These are phyloP conservation scores for Cladosporium phlei DNA, from an alignment of 2,329 filamentous ascomycete species.

Conservation along the genomic window DNA sequence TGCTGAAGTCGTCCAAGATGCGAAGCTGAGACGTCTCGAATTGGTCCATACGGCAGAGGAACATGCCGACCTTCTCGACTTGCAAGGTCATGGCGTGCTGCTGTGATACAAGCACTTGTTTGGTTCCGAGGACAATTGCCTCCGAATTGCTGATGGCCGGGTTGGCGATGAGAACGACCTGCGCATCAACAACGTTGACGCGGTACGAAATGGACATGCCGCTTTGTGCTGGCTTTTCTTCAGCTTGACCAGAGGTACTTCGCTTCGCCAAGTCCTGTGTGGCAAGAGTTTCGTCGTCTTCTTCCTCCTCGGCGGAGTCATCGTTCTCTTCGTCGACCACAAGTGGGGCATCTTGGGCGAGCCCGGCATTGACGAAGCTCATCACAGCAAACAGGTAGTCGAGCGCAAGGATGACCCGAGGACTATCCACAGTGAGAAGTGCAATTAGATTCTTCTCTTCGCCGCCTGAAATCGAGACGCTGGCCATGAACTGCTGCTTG, in stretches of 20 bases:
- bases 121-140: slow-evolving; percentile 89
- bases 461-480: slow-evolving; percentile 84
- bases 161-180: slow-evolving; percentile 94
- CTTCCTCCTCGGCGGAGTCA: slow-evolving; percentile 40
- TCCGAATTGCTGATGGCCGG: slow-evolving; percentile 85
- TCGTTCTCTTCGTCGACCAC: slow-evolving; percentile 56
- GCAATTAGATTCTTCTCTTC: slow-evolving; percentile 77
- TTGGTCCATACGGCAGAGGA: slow-evolving; percentile 94
- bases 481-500: slow-evolving; percentile 95
- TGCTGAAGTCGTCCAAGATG: slow-evolving; percentile 93
- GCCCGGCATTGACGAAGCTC: slow-evolving; percentile 69
- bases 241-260: slow-evolving; percentile 15
- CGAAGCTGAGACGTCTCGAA: slow-evolving; percentile 86
- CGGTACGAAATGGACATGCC: slow-evolving; percentile 79
- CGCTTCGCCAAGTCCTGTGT: slow-evolving; percentile 28
- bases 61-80: slow-evolving; percentile 94
- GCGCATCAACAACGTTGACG: slow-evolving; percentile 90
- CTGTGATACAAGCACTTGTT: slow-evolving; percentile 86
- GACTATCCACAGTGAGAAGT: slow-evolving; percentile 90
- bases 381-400: slow-evolving; percentile 93
- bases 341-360: slow-evolving; percentile 53
- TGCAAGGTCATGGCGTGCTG: slow-evolving; percentile 93
- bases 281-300: slow-evolving; percentile 47
- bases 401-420: slow-evolving; percentile 86
- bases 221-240: slow-evolving; percentile 26